Conservation (phyloP, 768 basidiomycete species). For the Russula griseocarnosa region DNA sequence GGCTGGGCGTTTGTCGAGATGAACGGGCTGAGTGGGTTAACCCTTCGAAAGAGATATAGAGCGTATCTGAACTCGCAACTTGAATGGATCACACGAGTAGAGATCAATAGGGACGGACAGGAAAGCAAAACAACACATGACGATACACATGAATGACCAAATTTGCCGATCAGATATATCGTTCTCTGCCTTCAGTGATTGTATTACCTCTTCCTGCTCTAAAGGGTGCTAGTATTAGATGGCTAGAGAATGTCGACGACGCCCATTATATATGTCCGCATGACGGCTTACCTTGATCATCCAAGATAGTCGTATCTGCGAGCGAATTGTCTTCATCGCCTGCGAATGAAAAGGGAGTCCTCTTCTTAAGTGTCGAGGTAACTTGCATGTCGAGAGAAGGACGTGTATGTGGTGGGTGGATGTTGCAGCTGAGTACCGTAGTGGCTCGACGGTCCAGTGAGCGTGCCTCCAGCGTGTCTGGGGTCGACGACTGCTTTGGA, state of each 20-base stretch:
- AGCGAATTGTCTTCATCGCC: neutral
- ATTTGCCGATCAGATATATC: conserved; percentile 42
- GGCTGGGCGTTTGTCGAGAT: conserved; percentile 33
- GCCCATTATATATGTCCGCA: neutral
- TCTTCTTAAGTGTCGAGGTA: conserved; percentile 16
- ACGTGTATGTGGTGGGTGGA: too few species aligned
- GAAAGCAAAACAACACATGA: neutral
- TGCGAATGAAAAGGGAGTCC: conserved; percentile 12
- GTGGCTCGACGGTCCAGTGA: too few species aligned
- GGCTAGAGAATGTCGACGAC: neutral
- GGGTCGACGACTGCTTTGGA: neutral
- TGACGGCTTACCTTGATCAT: conserved; percentile 15
- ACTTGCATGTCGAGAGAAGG: neutral
- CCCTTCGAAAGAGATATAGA: conserved; percentile 42
- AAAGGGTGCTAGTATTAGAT: neutral
- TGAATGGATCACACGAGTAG: neutral
- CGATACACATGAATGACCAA: conserved; percentile 38
- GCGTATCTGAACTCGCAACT: conserved; percentile 19
- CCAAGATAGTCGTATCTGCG: conserved; percentile 6
- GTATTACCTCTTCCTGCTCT: conserved; percentile 63
- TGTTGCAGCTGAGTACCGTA: too few species aligned
- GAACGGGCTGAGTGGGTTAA: conserved; percentile 47
- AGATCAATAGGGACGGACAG: conserved; percentile 20
- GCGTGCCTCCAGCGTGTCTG: too few species aligned
- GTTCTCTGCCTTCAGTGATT: conserved; percentile 45